Conservation (phyloP, 768 basidiomycete genomes). For the Neoboletus magnificus region DNA sequence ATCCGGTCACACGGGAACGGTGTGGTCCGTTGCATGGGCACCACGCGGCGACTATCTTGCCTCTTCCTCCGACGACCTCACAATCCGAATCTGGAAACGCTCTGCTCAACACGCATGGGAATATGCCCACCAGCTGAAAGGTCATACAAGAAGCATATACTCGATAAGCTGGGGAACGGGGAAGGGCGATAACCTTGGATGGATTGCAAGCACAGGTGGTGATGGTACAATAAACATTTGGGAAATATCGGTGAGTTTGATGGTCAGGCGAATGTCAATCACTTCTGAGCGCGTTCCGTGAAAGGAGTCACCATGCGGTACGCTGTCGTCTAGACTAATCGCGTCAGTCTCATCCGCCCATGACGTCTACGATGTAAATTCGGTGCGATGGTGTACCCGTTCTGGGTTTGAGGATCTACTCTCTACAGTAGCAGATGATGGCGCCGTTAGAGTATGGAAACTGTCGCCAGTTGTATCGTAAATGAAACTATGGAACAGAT, state of each 20-base stretch:
- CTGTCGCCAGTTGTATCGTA: conserved; percentile 21
- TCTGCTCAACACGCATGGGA: conserved; percentile 60
- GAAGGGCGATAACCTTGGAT: conserved; percentile 52
- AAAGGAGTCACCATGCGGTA: conserved; percentile 19
- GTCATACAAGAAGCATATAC: conserved; percentile 76
- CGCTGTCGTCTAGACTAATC: conserved; percentile 46
- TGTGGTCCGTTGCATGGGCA: conserved; percentile 86
- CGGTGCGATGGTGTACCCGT: conserved; percentile 78
- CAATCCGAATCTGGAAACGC: conserved; percentile 83
- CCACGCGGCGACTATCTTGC: conserved; percentile 80
- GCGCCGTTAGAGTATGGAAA: conserved; percentile 76
- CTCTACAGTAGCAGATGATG: conserved; percentile 87
- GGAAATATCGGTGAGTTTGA: conserved; percentile 57
- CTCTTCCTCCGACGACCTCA: conserved; percentile 81
- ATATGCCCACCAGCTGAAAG: conserved; percentile 53
- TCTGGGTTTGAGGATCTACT: conserved; percentile 61
- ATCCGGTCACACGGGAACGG: conserved; percentile 78
- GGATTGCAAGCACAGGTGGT: conserved; percentile 81
- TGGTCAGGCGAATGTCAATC: neutral
- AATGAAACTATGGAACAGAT: neutral
- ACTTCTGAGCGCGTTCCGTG: neutral
- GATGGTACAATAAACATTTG: conserved; percentile 85
- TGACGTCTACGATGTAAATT: conserved; percentile 81
- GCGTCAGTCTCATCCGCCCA: conserved; percentile 65
- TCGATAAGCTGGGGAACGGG: conserved; percentile 70